phyloP scores from a whole-genome alignment of 345 rosid genomes.

The Conringia planisiliqua region DNA sequence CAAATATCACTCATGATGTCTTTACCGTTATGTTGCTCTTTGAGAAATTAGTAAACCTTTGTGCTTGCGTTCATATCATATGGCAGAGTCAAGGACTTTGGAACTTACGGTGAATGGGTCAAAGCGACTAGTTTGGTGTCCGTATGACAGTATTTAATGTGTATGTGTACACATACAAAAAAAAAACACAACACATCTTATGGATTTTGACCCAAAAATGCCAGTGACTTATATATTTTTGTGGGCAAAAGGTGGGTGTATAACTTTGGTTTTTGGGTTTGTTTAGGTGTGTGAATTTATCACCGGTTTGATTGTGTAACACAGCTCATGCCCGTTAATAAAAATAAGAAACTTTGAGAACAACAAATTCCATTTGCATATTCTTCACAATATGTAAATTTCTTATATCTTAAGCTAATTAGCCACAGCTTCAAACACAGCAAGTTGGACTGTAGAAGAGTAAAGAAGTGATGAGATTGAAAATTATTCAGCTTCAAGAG shows the following conservation, averaged over 20 bases:
- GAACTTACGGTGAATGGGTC: slow-evolving; percentile 50
- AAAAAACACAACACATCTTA: not conserved
- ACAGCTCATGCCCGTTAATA: not conserved
- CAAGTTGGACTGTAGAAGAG: not conserved
- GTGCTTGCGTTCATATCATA: not conserved
- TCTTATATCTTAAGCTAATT: slow-evolving; percentile 4
- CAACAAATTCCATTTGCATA: slow-evolving; percentile 1
- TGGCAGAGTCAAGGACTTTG: slow-evolving; percentile 44
- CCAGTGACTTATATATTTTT: not conserved
- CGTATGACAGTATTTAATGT: slow-evolving; percentile 16
- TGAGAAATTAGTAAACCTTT: slow-evolving; percentile 2
- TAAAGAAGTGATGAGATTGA: not conserved
- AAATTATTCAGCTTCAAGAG: slow-evolving; percentile 44
- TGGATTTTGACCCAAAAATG: slow-evolving; percentile 8
- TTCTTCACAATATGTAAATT: not conserved
- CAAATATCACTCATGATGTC: not conserved
- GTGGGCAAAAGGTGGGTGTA: not conserved
- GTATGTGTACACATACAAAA: slow-evolving; percentile 13
- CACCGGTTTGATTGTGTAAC: not conserved
- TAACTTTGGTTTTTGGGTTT: not conserved
- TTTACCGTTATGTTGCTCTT: not conserved
- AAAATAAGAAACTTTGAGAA: not conserved
- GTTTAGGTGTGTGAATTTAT: not conserved
- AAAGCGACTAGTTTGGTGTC: slow-evolving; percentile 32
- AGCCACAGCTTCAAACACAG: not conserved